These are phyloP conservation scores for Polygonum maritimum DNA, from an alignment of 148 eudicot species.

Conservation along the genomic window DNA sequence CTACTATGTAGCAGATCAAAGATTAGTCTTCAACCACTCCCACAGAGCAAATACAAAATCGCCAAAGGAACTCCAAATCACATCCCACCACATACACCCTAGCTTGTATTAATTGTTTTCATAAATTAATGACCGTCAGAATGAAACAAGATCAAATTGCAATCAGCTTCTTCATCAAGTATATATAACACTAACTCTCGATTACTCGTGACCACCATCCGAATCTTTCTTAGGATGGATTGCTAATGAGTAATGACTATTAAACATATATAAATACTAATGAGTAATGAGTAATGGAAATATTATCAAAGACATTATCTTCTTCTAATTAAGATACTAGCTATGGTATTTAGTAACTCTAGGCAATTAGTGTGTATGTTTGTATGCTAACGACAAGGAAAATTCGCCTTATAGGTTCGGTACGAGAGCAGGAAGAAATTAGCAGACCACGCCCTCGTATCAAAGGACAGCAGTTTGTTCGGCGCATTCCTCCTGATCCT, in stretches of 20 bases:
- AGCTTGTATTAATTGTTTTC: background rate
- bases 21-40: no score
- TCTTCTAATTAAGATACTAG: no score
- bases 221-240: constrained; percentile 55
- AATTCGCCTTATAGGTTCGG: constrained; percentile 47
- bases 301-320: no score
- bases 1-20: no score
- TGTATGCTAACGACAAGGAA: background rate
- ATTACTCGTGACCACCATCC: background rate
- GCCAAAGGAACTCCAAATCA: no score
- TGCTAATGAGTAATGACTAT: no score
- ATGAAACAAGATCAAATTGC: background rate
- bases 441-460: constrained; percentile 92
- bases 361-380: background rate
- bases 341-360: background rate
- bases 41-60: no score
- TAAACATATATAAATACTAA: no score
- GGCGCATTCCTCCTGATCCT: constrained; percentile 52
- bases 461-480: constrained; percentile 97
- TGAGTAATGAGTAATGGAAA: no score
- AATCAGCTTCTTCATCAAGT: no score
- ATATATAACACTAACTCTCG: background rate
- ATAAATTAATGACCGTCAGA: background rate
- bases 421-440: constrained; percentile 90
- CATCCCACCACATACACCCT: background rate